Evolutionary conservation across 208 protist species (phyloP).

Genomic region (Porcisia deanei): DNA sequence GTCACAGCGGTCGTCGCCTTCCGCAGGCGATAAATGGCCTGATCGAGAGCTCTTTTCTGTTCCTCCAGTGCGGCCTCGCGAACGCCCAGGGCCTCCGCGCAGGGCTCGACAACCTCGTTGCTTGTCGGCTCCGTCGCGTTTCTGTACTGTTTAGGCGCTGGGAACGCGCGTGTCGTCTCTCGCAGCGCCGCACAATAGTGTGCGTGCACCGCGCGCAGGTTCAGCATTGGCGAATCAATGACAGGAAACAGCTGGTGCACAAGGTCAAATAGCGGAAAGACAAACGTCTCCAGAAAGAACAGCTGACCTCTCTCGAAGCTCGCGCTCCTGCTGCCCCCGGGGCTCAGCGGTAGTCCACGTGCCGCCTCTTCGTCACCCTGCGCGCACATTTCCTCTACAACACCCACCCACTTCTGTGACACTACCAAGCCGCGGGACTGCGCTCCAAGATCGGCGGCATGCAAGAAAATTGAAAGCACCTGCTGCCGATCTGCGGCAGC

Average conservation of each 20-base stretch:
- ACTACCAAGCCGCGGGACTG: conserved; percentile 55
- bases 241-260: conserved; percentile 65
- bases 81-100: not conserved
- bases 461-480: conserved; percentile 62
- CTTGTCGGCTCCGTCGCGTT: not conserved
- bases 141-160: conserved; percentile 20
- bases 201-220: conserved; percentile 50
- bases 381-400: conserved; percentile 76
- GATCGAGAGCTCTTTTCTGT: conserved; percentile 21
- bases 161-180: conserved; percentile 23
- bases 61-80: conserved; percentile 12
- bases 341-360: conserved; percentile 46
- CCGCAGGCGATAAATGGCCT: conserved; percentile 23
- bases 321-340: conserved; percentile 39
- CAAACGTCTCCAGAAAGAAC: conserved; percentile 73
- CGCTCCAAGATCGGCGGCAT: conserved; percentile 82
- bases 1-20: conserved; percentile 23
- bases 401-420: conserved; percentile 67
- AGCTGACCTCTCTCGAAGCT: conserved; percentile 51
- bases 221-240: conserved; percentile 44
- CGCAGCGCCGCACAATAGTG: conserved; percentile 37
- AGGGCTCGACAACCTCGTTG: not conserved
- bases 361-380: conserved; percentile 74
- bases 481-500: conserved; percentile 47
- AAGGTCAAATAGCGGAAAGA: conserved; percentile 70